Evolutionary conservation across 345 rosid genomes (phyloP).

Genomic region (Lagerstroemia speciosa): DNA sequence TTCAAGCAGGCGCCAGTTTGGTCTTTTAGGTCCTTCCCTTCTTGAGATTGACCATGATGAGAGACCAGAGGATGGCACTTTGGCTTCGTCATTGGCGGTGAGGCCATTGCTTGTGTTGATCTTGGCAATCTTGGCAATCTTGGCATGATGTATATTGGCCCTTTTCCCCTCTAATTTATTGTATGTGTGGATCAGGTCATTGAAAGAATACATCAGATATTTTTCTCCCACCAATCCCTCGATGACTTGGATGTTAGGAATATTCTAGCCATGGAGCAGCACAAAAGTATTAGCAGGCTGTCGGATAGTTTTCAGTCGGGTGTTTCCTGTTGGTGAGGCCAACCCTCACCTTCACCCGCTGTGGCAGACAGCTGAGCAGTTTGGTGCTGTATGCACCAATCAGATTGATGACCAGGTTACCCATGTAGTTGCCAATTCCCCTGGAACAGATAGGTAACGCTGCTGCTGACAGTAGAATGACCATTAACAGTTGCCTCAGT

Average conservation of each 20-base stretch:
- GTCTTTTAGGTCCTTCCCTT: slow-evolving; percentile 93
- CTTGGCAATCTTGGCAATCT: neutral
- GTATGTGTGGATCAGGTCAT: slow-evolving; percentile 49
- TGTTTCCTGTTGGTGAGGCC: slow-evolving; percentile 87
- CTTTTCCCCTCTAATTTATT: neutral
- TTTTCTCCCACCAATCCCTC: slow-evolving; percentile 59
- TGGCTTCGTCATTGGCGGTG: slow-evolving; percentile 91
- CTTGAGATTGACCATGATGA: slow-evolving; percentile 96
- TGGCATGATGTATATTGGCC: too few relatives aligned
- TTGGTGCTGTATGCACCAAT: slow-evolving; percentile 90
- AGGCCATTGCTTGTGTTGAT: slow-evolving; percentile 19
- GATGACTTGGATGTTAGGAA: slow-evolving; percentile 87
- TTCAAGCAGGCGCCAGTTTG: slow-evolving; percentile 95
- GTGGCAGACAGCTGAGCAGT: slow-evolving; percentile 98
- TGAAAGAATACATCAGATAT: slow-evolving; percentile 66
- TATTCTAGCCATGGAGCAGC: slow-evolving; percentile 79
- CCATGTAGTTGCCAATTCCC: slow-evolving; percentile 93
- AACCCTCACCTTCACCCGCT: slow-evolving; percentile 88
- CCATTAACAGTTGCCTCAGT: neutral
- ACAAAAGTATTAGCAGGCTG: slow-evolving; percentile 76
- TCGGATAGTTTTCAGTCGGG: slow-evolving; percentile 81
- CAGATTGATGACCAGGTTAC: slow-evolving; percentile 88
- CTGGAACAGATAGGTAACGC: slow-evolving; percentile 84
- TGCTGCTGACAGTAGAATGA: neutral
- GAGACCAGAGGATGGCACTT: slow-evolving; percentile 92